These are phyloP conservation scores for Tolypocladium inflatum DNA, from an alignment of 2,329 filamentous ascomycete species.

Conservation along the genomic window DNA sequence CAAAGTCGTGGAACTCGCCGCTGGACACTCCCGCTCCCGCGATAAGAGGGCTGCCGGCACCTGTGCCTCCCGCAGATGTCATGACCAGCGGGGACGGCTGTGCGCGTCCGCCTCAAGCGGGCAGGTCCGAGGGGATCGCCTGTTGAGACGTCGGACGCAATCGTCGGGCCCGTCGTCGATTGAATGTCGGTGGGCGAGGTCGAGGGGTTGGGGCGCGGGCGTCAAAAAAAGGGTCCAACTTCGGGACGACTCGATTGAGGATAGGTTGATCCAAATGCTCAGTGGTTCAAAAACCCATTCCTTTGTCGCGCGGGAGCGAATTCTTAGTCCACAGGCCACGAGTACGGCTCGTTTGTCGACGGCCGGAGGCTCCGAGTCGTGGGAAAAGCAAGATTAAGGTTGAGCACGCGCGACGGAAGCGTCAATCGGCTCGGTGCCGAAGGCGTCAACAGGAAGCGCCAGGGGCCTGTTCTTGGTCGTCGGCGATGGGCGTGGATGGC, in stretches of 20 bases:
- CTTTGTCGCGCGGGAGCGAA: not conserved
- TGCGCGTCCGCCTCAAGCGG: conserved; percentile 9
- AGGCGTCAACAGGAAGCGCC: not conserved
- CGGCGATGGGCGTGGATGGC: not conserved
- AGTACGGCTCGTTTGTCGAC: not conserved
- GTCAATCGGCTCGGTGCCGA: not conserved
- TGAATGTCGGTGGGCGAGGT: not conserved
- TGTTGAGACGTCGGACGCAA: not conserved
- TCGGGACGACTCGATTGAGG: not conserved
- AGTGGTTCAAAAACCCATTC: not conserved
- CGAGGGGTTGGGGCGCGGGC: not conserved
- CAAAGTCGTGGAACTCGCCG: conserved; percentile 27
- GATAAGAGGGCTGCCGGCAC: conserved; percentile 28
- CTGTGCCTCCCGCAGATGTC: conserved; percentile 21
- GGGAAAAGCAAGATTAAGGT: not conserved
- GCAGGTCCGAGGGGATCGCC: not conserved
- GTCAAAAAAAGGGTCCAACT: not conserved
- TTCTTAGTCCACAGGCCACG: not conserved
- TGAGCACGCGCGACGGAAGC: not conserved
- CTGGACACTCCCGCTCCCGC: conserved; percentile 25
- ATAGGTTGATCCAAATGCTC: not conserved
- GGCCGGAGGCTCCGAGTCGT: not conserved
- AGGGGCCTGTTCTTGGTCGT: not conserved
- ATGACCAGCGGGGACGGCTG: conserved; percentile 19
- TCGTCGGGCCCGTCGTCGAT: not conserved